Conservation (phyloP, 257 asterid genomes). For the Gentiana macrophylla region DNA sequence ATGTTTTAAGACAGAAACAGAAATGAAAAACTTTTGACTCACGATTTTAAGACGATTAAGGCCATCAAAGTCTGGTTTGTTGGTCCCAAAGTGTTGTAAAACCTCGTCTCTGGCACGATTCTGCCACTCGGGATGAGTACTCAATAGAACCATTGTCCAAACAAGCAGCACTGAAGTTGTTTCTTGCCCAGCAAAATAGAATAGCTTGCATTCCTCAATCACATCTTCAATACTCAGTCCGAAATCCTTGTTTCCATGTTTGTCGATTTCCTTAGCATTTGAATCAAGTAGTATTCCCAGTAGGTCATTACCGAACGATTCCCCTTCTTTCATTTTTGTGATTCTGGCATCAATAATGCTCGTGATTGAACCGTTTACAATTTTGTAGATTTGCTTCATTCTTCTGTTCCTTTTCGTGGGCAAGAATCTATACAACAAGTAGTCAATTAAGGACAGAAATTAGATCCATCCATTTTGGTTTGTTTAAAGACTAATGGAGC, state of each 20-base stretch:
- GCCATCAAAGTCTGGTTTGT: too few species aligned
- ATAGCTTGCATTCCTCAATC: constrained; percentile 39
- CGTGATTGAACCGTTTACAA: constrained; percentile 12
- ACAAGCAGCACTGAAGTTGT: constrained; percentile 28
- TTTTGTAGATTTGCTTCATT: constrained; percentile 20
- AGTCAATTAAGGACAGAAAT: neutral
- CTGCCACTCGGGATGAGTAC: constrained; percentile 31
- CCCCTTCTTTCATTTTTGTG: constrained; percentile 11
- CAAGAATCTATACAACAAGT: constrained; percentile 14
- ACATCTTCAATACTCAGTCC: constrained; percentile 27
- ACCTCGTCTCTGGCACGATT: constrained; percentile 27
- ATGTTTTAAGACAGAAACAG: too few species aligned
- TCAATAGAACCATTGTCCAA: constrained; percentile 34
- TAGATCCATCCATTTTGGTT: too few species aligned
- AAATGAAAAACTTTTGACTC: too few species aligned
- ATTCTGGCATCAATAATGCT: constrained; percentile 17
- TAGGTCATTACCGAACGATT: constrained; percentile 15
- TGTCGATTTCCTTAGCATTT: constrained; percentile 21
- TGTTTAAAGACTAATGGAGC: too few species aligned
- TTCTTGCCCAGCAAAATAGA: constrained; percentile 44
- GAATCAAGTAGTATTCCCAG: constrained; percentile 27
- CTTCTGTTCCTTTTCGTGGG: constrained; percentile 24
- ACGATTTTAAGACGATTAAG: too few species aligned
- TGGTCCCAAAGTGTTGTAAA: constrained; percentile 9
- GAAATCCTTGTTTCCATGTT: constrained; percentile 13